Evolutionary conservation across 2,329 filamentous ascomycete genomes (phyloP), one percentile per base, ranked within the genome.

Genomic region (Aspergillus sp.): DNA sequence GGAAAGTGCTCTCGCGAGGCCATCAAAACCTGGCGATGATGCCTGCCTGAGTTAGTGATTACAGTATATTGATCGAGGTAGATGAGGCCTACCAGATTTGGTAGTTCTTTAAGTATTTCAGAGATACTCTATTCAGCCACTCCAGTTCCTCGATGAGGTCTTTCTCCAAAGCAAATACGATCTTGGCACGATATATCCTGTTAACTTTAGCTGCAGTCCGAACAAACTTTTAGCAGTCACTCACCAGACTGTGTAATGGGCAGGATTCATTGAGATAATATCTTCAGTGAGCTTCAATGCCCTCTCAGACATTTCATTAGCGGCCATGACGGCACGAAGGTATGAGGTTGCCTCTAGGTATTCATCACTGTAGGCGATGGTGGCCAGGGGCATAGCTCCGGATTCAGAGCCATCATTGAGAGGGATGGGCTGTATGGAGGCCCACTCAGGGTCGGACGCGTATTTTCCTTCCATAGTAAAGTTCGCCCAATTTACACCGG

Each of bases 171-270:
- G 85, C 81, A 62, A 88, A 83, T 48, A 98, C 77, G 53, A 89
- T 89, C 68, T 88, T 86, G 65, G 93, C 91, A 60, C 95, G 89
- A 80, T 96, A 99, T 20, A 98, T 85, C 82, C 83, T 85, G 62
- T 12, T 18, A 24, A 36, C 7, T 15, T 47, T 57, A 44, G 22
- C 53, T 66, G 48, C 68, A 61, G 24, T 49, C n/a, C 30, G 3
- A 3, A 4, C 4, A 54, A 20, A 18, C 22, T 26, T 30, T n/a
- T 5, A 15, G 18, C 24, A 11, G 15, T 24, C 39, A 39, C 77
- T 61, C 70, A 85, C 95, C 95, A 99, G 60, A 98, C 93, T 15
- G 95, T 99, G 78, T 99, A 99, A 79, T 99, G 95, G 1, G 95
- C 93, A 15, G 95, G 90, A 75, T 99, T 99, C 83, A 97, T 87